Base-by-base conservation (phyloP, 306 rosid species). In the Mimosa bimucronata region DNA sequence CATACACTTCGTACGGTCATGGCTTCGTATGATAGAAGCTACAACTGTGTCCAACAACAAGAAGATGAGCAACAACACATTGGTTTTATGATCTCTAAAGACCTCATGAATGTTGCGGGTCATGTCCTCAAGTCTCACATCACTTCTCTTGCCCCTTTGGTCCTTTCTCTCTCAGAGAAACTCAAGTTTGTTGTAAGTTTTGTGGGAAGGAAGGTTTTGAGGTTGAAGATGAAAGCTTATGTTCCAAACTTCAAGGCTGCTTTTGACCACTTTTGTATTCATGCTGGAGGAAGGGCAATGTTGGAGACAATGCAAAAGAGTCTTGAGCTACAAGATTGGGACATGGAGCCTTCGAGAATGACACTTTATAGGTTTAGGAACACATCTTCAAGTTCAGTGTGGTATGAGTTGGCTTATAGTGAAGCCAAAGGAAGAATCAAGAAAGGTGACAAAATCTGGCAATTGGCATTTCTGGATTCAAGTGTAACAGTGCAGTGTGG, bases 401-500 rank as follows among this genome's bases (percentile, higher is more conserved):
- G 84, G 84, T 75, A 75, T 52, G 81, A 48, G 21, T 80, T 80
- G 8, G 76, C 80, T 0, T 81, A 74, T 15, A 53, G 71, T 29
- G 80, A 81, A 48, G 80, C 80, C n/a, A 66, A 81, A 9, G 84
- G 84, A 9, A 81, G 80, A 23, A 75, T 74, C 0, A 66, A 48
- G 10, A 60, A 81, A 26, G 65, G 84, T 29, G 84, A 74, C 23
- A 38, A 77, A 28, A 62, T 81, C 2, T 81, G 77, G 85, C 85
- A 81, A 46, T 58, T 81, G 23, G 73, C 85, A 23, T 67, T 81
- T 57, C 81, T 15, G 85, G 85, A 25, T 81, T 81, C 60, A 81
- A 81, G 77, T 81, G 85, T 52, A 81, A 76, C n/a, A 81, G 77
- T 70, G 77, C 66, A 11, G 85, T 81, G 26, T 76, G 73, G 85